Conservation (phyloP, 164 flowering plant genomes). For the Buxus sempervirens region DNA sequence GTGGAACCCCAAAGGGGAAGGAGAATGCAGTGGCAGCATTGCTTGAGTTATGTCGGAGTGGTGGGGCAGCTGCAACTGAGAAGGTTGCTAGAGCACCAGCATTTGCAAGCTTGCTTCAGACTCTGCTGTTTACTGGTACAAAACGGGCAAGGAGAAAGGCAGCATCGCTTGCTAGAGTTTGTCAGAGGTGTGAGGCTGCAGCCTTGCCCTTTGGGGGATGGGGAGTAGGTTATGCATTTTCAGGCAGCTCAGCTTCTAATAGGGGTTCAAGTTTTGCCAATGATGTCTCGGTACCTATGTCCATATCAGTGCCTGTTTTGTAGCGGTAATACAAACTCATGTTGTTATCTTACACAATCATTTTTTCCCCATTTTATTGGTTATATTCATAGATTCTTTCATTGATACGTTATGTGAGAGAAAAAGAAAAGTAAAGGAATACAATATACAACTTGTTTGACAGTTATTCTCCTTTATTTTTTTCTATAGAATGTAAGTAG, state of each 20-base stretch:
- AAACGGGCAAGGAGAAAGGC: conserved; percentile 92
- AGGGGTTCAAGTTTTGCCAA: conserved; percentile 43
- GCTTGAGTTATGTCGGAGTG: conserved; percentile 79
- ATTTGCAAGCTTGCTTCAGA: conserved; percentile 67
- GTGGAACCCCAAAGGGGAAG: conserved; percentile 82
- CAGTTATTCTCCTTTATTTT: not conserved
- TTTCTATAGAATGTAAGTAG: too few relatives aligned
- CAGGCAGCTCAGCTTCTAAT: conserved; percentile 46
- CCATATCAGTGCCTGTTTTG: conserved; percentile 69
- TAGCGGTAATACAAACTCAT: conserved; percentile 29
- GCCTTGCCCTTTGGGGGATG: conserved; percentile 47
- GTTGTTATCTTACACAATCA: conserved; percentile 11
- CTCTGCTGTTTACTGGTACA: conserved; percentile 72
- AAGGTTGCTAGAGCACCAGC: conserved; percentile 70
- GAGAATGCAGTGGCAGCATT: conserved; percentile 93
- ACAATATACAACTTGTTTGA: conserved; percentile 14
- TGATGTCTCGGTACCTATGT: conserved; percentile 52
- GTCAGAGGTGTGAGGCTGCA: conserved; percentile 66
- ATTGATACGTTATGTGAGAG: conserved; percentile 27
- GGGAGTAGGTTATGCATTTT: conserved; percentile 50
- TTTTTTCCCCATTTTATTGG: conserved; percentile 27
- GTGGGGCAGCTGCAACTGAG: conserved; percentile 65
- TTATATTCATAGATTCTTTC: conserved; percentile 44
- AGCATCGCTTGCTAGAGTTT: conserved; percentile 87
- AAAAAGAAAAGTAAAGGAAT: conserved; percentile 21